Percentiles rank a stretch among this genome's conserved stretches.
Conservation (phyloP, 148 eudicot species). For the Heliosperma pusillum region DNA sequence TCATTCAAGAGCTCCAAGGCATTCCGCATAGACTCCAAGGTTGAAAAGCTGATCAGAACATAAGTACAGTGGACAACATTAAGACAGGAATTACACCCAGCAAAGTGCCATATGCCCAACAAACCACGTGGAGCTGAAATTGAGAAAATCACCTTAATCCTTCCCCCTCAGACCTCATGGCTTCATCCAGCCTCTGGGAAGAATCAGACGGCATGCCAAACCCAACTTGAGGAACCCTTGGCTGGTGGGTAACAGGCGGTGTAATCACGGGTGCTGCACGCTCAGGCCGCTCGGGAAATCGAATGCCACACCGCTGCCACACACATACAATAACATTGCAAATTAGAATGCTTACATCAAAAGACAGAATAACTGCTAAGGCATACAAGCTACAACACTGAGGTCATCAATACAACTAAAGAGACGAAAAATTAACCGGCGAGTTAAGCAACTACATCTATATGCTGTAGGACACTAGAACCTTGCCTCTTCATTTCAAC, state of each 20-base stretch:
- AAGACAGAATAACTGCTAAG: not conserved
- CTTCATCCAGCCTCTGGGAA: conserved; percentile 78
- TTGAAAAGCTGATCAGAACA: conserved; percentile 40
- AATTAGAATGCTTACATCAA: not conserved
- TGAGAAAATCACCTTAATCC: conserved; percentile 52
- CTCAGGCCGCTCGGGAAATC: conserved; percentile 66
- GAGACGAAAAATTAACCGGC: not conserved
- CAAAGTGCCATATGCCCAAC: not conserved
- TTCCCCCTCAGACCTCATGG: conserved; percentile 76
- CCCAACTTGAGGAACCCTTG: conserved; percentile 54
- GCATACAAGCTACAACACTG: not conserved
- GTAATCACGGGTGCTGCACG: conserved; percentile 71
- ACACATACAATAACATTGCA: conserved; percentile 6
- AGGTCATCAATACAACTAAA: not conserved
- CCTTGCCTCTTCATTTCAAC: not conserved
- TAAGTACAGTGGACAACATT: not conserved
- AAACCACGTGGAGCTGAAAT: conserved; percentile 4
- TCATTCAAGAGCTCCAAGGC: conserved; percentile 68
- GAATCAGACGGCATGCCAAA: conserved; percentile 80
- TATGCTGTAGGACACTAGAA: not conserved
- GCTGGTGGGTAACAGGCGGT: conserved; percentile 65
- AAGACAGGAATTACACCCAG: not conserved
- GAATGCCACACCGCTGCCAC: conserved; percentile 69
- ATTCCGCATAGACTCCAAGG: conserved; percentile 68
- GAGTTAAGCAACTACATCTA: not conserved